These are phyloP conservation scores for Termitomyces sp. DNA, from an alignment of 768 basidiomycete genomes.

Conservation along the genomic window DNA sequence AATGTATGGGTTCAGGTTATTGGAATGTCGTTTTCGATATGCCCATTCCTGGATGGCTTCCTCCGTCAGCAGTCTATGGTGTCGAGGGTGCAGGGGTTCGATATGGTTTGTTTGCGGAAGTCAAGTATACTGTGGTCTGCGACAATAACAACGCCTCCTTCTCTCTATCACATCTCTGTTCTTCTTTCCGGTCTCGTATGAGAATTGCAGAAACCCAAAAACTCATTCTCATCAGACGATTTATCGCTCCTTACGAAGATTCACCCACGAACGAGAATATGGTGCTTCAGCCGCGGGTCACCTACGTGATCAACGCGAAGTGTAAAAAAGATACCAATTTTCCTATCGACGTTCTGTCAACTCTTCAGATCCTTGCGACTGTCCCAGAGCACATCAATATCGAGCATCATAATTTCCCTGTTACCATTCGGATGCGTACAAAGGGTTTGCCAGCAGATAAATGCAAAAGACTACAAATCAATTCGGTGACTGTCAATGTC, in stretches of 20 bases:
- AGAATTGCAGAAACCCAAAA: constrained; percentile 37
- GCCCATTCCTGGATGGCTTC: constrained; percentile 88
- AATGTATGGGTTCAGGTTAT: constrained; percentile 27
- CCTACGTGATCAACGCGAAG: constrained; percentile 43
- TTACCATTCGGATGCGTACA: constrained; percentile 60
- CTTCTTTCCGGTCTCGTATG: constrained; percentile 47
- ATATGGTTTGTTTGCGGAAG: constrained; percentile 67
- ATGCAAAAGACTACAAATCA: constrained; percentile 53
- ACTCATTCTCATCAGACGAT: not conserved
- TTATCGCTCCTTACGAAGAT: not conserved
- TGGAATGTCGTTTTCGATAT: constrained; percentile 85
- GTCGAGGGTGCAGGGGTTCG: constrained; percentile 51
- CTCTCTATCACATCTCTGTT: constrained; percentile 52
- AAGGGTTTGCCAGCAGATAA: constrained; percentile 44
- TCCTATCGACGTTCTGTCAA: constrained; percentile 51
- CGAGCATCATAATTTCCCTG: constrained; percentile 43
- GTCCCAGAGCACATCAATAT: constrained; percentile 54
- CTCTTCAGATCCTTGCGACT: constrained; percentile 61
- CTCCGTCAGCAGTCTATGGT: constrained; percentile 52
- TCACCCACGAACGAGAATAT: constrained; percentile 25
- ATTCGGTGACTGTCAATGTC: constrained; percentile 53
- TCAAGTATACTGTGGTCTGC: constrained; percentile 49
- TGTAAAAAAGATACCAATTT: constrained; percentile 30
- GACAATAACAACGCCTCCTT: constrained; percentile 35
- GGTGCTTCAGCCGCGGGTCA: constrained; percentile 46